phyloP scores from a whole-genome alignment of 225 moss, liverwort and hornwort species.

The Asterella californica region DNA sequence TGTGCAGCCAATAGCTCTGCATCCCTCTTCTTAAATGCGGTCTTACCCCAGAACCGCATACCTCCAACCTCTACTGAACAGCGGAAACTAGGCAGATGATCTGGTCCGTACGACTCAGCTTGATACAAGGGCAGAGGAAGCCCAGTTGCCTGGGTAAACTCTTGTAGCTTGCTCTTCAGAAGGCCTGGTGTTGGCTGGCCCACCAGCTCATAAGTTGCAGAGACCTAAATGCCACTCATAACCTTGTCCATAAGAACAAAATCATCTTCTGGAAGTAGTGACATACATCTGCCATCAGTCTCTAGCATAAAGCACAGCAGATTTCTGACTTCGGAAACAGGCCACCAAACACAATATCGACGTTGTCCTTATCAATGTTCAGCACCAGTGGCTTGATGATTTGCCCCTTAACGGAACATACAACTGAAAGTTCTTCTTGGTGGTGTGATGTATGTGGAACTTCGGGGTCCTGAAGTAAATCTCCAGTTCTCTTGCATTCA shows the following conservation, averaged over 20 bases:
- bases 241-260: slow-evolving; percentile 12
- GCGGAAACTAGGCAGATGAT: slow-evolving; percentile 25
- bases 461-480: neutral
- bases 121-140: slow-evolving; percentile 29
- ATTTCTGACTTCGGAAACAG: neutral
- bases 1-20: slow-evolving; percentile 32
- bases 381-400: neutral
- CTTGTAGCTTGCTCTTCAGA: slow-evolving; percentile 31
- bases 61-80: slow-evolving; percentile 27
- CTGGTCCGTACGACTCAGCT: slow-evolving; percentile 28
- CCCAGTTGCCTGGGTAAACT: slow-evolving; percentile 28
- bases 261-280: neutral
- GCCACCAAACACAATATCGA: neutral
- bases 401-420: neutral
- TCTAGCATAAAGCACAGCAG: neutral
- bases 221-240: slow-evolving; percentile 27
- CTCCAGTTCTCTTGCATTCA: neutral
- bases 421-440: neutral
- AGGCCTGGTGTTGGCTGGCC: slow-evolving; percentile 34
- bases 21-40: slow-evolving; percentile 24
- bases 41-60: slow-evolving; percentile 21
- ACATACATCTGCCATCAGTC: neutral
- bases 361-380: neutral
- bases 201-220: slow-evolving; percentile 31
- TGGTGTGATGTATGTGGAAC: neutral